Base-by-base conservation (phyloP, 2,329 filamentous ascomycete genomes). In the Neonectria faginata region DNA sequence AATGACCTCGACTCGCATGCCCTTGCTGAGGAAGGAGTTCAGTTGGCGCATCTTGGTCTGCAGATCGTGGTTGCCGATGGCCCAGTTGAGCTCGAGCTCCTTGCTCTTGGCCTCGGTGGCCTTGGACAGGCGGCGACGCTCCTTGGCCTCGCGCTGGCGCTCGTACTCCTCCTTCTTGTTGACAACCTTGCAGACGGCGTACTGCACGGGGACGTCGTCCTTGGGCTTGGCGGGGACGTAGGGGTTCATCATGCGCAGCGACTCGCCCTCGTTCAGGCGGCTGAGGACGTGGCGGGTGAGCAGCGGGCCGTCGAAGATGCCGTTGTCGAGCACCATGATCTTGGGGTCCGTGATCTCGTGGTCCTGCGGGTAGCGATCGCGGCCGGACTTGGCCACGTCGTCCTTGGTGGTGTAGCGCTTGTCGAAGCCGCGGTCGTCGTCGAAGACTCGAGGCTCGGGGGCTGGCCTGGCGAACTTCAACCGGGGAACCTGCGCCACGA, bases 81-180 rank as follows among this genome's bases (percentile, higher is more conserved):
- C 89, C 94, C 94, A 98, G 78, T 93, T 95, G 72, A 98, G 72
- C 80, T 97, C 94, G n/a, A 97, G 78, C 75, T 91, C 90, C 81
- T 97, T 97, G 16, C 79, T 75, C 68, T 82, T 84, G 39, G 80
- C 65, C 68, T 78, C 76, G 66, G 80, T 74, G 71, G 72, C 70
- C 63, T 81, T 79, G 50, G 82, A 81, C 68, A 75, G 82, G 71
- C 79, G 78, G 66, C 81, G 80, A 68, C 79, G 81, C 65, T 83
- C 79, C 66, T 83, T 83, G 45, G 77, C 69, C 54, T 78, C 76
- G 68, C 82, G 78, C 64, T 80, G 78, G 57, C 76, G 77, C 78
- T 70, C 82, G 73, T 74, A 82, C 58, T 85, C 79, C 1, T 82
- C 85, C 50, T 79, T 77, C 70, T 89, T 89, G 76, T 88, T 84